A percentile compares a stretch with the other conserved stretches of the same genome.
Conservation (phyloP, 139 green algal genomes). For the Gonium pectorale region DNA sequence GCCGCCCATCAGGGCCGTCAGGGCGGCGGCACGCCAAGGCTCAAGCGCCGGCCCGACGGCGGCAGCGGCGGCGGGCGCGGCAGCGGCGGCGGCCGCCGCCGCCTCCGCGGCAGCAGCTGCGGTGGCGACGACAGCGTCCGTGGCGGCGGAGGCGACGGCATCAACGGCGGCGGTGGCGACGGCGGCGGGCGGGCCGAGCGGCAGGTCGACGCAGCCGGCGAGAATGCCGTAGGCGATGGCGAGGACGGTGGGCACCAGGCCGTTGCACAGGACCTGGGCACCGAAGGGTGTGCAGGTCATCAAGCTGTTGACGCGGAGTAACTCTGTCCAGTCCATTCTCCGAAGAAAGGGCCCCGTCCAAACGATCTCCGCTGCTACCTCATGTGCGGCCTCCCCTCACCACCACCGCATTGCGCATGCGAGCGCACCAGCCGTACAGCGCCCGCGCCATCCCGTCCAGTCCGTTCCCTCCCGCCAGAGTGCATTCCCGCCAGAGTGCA, state of each 20-base stretch:
- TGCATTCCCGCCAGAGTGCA: too few species aligned
- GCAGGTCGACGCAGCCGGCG: slow-evolving; percentile 70
- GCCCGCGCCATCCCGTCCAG: too few species aligned
- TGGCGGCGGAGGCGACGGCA: slow-evolving; percentile 9
- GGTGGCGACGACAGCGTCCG: not conserved
- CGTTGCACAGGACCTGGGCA: slow-evolving; percentile 73
- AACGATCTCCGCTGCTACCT: too few species aligned
- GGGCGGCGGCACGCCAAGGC: slow-evolving; percentile 51
- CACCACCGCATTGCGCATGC: too few species aligned
- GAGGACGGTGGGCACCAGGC: slow-evolving; percentile 64
- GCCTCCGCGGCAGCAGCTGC: not conserved
- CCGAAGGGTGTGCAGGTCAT: too few species aligned
- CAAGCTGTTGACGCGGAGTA: too few species aligned
- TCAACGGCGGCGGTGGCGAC: not conserved
- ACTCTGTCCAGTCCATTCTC: too few species aligned
- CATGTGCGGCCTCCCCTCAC: too few species aligned
- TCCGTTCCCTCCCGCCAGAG: too few species aligned
- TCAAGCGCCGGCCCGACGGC: slow-evolving; percentile 36
- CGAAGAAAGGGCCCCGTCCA: too few species aligned
- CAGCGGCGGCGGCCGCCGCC: slow-evolving; percentile 35
- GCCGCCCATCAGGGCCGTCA: slow-evolving; percentile 63
- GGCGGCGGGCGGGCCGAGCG: slow-evolving; percentile 41
- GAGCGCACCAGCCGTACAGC: too few species aligned
- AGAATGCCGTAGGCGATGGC: slow-evolving; percentile 67
- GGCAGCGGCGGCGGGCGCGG: not conserved